A percentile compares a stretch with the other conserved stretches of the same genome.
Evolutionary conservation across 2,329 filamentous ascomycete genomes (phyloP).

Genomic region (Trichophyton verrucosum): DNA sequence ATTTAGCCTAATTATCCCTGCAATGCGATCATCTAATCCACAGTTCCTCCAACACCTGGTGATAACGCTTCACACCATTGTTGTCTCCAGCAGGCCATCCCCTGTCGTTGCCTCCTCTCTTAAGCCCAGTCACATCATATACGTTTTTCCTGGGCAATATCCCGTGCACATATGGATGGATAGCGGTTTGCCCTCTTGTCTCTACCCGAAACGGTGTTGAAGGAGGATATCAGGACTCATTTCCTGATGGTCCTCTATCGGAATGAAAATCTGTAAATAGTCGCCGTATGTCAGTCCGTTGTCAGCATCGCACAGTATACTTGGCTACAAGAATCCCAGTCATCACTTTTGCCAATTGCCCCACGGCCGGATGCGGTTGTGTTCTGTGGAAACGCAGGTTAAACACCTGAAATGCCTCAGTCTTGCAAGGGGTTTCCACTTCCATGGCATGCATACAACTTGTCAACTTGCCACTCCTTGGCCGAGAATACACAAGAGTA

Average conservation of each 20-base stretch:
- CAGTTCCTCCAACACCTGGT: background rate
- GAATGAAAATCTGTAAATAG: background rate
- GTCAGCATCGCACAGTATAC: background rate
- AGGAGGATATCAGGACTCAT: background rate
- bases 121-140: background rate
- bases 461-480: too few species aligned
- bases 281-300: background rate
- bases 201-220: background rate
- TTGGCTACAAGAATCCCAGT: background rate
- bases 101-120: background rate
- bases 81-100: background rate
- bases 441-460: too few species aligned
- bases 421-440: too few species aligned
- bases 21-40: background rate
- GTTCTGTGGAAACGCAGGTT: too few species aligned
- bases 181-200: background rate
- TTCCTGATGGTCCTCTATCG: background rate
- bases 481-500: too few species aligned
- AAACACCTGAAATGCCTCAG: too few species aligned
- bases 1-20: background rate
- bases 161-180: background rate
- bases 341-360: too few species aligned
- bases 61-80: background rate
- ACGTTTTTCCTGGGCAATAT: background rate
- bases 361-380: too few species aligned